Percentiles rank a stretch among this genome's conserved stretches.
phyloP scores from a whole-genome alignment of 23 red algal genomes.

The Porphyridium purpureum region DNA sequence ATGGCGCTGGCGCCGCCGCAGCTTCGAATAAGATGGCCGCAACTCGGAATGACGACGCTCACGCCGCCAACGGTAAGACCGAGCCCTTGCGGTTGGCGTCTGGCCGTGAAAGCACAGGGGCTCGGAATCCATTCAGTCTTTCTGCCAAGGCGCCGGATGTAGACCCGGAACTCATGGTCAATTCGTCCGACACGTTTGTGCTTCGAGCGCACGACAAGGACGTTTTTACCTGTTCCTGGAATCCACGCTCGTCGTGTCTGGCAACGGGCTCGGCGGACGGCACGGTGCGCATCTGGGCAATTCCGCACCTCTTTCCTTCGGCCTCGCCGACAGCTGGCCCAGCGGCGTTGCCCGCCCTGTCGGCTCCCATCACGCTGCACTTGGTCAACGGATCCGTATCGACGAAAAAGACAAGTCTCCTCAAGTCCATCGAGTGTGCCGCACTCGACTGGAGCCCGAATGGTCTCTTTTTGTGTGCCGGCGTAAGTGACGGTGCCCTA shows the following conservation, averaged over 20 bases:
- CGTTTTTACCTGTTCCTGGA: conserved; percentile 90
- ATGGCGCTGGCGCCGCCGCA: not conserved
- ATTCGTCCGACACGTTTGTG: conserved; percentile 31
- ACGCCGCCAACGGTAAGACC: not conserved
- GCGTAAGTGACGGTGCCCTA: conserved; percentile 64
- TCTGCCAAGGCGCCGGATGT: not conserved
- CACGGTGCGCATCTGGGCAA: conserved; percentile 84
- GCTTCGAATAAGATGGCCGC: not conserved
- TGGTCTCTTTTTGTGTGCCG: conserved; percentile 46
- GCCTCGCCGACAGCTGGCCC: conserved; percentile 4
- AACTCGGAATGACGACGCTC: not conserved
- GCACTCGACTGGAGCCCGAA: conserved; percentile 71
- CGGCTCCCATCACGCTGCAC: not conserved
- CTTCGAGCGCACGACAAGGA: conserved; percentile 66
- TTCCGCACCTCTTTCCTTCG: conserved; percentile 33
- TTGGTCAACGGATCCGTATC: not conserved
- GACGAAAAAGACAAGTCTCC: too few relatives aligned
- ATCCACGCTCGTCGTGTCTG: conserved; percentile 54
- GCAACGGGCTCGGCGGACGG: conserved; percentile 71
- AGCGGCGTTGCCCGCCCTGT: conserved; percentile 12
- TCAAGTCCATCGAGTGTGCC: conserved; percentile 31
- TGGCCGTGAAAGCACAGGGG: too few relatives aligned
- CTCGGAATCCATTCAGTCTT: too few relatives aligned
- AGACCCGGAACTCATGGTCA: not conserved
- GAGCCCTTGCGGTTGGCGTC: not conserved